Evolutionary conservation across 805 yeast species (phyloP).

Genomic region (Torulaspora franciscae): DNA sequence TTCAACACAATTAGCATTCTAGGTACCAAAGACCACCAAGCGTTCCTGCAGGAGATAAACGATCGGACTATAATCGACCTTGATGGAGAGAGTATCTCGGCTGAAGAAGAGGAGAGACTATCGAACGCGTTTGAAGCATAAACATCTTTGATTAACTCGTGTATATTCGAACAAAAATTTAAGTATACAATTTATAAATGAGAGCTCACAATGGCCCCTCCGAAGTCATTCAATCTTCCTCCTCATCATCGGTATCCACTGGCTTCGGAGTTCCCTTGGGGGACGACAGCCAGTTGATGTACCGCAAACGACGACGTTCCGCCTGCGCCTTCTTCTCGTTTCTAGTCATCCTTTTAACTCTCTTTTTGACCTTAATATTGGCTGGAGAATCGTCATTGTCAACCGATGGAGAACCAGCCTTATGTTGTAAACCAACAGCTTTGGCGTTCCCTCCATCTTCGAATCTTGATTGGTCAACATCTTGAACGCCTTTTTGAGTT

Average conservation of each 20-base stretch:
- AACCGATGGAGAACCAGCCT: constrained; percentile 42
- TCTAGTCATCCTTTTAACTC: constrained; percentile 97
- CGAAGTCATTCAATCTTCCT: constrained; percentile 19
- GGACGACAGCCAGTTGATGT: constrained; percentile 88
- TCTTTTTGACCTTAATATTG: constrained; percentile 83
- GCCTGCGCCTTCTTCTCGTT: constrained; percentile 89
- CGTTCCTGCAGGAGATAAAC: constrained; percentile 43
- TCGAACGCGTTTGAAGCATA: constrained; percentile 21
- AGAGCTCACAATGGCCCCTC: not conserved
- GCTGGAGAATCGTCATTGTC: constrained; percentile 88
- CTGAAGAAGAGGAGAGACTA: constrained; percentile 48
- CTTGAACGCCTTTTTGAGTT: constrained; percentile 75
- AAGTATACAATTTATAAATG: constrained; percentile 6
- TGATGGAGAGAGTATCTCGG: constrained; percentile 53
- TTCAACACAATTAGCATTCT: constrained; percentile 69
- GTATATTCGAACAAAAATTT: not conserved
- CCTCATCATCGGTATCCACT: constrained; percentile 86
- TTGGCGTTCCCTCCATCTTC: constrained; percentile 66
- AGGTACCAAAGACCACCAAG: constrained; percentile 45
- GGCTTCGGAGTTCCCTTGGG: constrained; percentile 99
- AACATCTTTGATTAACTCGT: not conserved
- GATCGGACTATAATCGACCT: constrained; percentile 43
- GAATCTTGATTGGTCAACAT: constrained; percentile 71
- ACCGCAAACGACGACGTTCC: constrained; percentile 89
- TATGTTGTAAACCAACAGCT: constrained; percentile 46